These are phyloP conservation scores for Fibroporia radiculosa DNA, from an alignment of 768 basidiomycete species.

Conservation along the genomic window DNA sequence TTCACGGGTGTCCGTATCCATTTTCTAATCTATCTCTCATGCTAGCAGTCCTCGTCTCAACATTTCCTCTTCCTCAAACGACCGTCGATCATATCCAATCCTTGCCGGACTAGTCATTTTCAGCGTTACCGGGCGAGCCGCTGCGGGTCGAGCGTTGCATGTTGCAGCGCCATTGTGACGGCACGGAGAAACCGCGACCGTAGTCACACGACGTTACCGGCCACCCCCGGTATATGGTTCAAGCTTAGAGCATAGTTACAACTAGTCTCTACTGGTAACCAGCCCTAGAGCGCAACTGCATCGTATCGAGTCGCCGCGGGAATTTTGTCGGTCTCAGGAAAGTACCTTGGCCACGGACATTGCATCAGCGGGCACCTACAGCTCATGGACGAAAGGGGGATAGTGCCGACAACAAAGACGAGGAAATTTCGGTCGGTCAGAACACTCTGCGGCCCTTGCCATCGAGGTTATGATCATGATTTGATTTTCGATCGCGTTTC, in stretches of 20 bases:
- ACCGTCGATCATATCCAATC: not conserved
- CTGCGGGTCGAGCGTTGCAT: slow-evolving; percentile 5
- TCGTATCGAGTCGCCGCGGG: too few species aligned
- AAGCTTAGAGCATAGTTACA: not conserved
- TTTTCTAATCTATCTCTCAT: too few species aligned
- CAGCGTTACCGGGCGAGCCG: too few species aligned
- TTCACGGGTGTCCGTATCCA: not conserved
- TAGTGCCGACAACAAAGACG: not conserved
- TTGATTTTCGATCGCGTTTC: slow-evolving; percentile 19
- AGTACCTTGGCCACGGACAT: too few species aligned
- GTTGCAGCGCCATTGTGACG: slow-evolving; percentile 1
- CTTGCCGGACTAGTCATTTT: too few species aligned
- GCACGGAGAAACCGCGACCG: too few species aligned
- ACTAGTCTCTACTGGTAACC: too few species aligned
- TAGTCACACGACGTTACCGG: slow-evolving; percentile 1
- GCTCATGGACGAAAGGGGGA: not conserved
- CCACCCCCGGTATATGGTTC: not conserved
- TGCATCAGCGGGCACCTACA: not conserved
- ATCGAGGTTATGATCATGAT: slow-evolving; percentile 12
- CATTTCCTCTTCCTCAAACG: not conserved
- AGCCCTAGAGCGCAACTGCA: too few species aligned
- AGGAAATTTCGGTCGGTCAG: slow-evolving; percentile 2
- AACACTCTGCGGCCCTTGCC: slow-evolving; percentile 1
- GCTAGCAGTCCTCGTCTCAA: too few species aligned
- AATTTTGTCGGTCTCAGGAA: too few species aligned